A percentile compares a stretch with the other conserved stretches of the same genome.
Conservation (phyloP, 805 yeast species). For the Metschnikowia peoriensis region DNA sequence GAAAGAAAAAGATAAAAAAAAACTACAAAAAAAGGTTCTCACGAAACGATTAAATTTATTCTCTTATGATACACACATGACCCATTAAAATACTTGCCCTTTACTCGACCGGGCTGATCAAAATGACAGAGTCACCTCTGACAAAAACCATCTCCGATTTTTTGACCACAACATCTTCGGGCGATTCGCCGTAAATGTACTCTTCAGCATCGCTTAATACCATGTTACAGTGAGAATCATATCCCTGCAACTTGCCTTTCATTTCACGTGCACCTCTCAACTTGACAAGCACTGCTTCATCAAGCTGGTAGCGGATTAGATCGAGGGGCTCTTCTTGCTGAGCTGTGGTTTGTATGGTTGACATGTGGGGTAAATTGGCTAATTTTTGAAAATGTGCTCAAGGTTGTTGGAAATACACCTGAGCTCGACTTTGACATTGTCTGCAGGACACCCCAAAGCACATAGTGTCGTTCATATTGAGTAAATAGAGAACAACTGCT, state of each 20-base stretch:
- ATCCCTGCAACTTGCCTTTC: conserved; percentile 86
- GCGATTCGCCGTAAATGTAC: conserved; percentile 60
- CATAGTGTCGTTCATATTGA: too few relatives aligned
- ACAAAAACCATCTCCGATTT: conserved; percentile 87
- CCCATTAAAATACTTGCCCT: neutral
- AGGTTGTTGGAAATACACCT: neutral
- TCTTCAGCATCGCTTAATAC: conserved; percentile 92
- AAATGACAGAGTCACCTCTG: conserved; percentile 95
- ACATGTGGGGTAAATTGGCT: conserved; percentile 21
- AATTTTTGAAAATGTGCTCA: neutral
- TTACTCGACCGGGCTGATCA: conserved; percentile 52
- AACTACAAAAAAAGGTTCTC: too few relatives aligned
- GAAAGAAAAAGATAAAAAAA: neutral
- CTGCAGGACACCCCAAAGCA: neutral
- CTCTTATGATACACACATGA: conserved; percentile 5
- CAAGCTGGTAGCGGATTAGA: conserved; percentile 77
- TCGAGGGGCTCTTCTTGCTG: conserved; percentile 78
- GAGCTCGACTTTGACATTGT: neutral
- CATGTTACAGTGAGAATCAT: conserved; percentile 95
- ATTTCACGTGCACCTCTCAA: conserved; percentile 93
- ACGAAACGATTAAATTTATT: neutral
- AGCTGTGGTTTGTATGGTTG: conserved; percentile 32
- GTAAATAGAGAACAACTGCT: too few relatives aligned
- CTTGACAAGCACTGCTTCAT: conserved; percentile 83
- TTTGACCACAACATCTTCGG: conserved; percentile 45